A percentile compares a stretch with the other conserved stretches of the same genome.
Evolutionary conservation across 148 eudicot genomes (phyloP).

Genomic region (Heliosperma pusillum): DNA sequence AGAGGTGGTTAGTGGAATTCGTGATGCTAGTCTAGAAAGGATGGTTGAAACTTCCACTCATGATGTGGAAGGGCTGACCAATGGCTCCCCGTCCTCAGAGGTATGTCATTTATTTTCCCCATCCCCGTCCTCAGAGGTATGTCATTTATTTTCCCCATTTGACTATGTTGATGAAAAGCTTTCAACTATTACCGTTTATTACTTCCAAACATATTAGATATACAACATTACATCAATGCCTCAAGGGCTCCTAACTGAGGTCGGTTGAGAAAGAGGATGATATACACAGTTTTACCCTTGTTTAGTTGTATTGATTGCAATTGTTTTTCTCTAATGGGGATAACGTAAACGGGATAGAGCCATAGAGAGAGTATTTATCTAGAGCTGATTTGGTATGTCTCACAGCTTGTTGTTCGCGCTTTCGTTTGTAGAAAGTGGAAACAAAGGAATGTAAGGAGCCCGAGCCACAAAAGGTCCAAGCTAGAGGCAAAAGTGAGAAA

Average conservation of each 20-base stretch:
- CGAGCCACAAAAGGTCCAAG: conserved; percentile 36
- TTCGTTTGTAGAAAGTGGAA: conserved; percentile 34
- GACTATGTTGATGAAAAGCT: neutral
- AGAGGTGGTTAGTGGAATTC: conserved; percentile 36
- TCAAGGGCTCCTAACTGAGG: neutral
- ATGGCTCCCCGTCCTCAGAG: conserved; percentile 28
- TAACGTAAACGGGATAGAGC: no score
- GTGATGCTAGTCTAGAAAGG: conserved; percentile 35
- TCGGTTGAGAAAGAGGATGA: neutral
- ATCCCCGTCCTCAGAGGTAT: no score
- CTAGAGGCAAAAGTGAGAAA: conserved; percentile 43
- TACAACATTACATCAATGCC: neutral
- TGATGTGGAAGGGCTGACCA: conserved; percentile 24
- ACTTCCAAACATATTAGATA: neutral
- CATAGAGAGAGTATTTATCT: neutral
- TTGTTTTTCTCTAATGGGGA: neutral
- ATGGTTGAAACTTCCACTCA: conserved; percentile 15
- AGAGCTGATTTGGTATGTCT: neutral
- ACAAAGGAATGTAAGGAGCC: conserved; percentile 29
- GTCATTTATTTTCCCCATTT: neutral
- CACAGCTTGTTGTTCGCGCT: conserved; percentile 6
- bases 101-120: no score
- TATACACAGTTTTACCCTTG: neutral
- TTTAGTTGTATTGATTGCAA: neutral
- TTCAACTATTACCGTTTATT: neutral